These are phyloP conservation scores for Calonectria ilicicola DNA, from an alignment of 2,329 filamentous ascomycete genomes.

Conservation along the genomic window DNA sequence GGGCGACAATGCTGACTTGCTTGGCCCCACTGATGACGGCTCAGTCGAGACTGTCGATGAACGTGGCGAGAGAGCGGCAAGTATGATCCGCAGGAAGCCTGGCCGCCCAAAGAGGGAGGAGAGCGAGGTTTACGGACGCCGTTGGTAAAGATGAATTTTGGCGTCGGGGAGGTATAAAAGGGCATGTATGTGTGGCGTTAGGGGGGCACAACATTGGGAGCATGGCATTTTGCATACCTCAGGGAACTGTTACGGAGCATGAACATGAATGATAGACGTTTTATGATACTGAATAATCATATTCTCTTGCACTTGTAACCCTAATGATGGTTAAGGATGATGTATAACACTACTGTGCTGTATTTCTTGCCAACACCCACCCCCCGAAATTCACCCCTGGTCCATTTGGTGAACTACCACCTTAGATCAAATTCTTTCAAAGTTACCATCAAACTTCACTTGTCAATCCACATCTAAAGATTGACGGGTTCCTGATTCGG, in stretches of 20 bases:
- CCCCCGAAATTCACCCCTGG: not conserved
- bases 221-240: not conserved
- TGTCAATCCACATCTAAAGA: not conserved
- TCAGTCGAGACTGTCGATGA: slow-evolving; percentile 27
- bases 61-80: slow-evolving; percentile 38
- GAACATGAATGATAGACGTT: slow-evolving; percentile 16
- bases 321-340: not conserved
- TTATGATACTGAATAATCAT: slow-evolving; percentile 1
- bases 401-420: not conserved
- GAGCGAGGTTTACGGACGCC: slow-evolving; percentile 54
- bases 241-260: not conserved
- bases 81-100: slow-evolving; percentile 42
- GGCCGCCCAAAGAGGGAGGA: slow-evolving; percentile 46
- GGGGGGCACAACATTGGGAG: not conserved
- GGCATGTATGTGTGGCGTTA: slow-evolving; percentile 7
- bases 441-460: not conserved
- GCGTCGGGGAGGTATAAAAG: not conserved
- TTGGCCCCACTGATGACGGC: slow-evolving; percentile 34
- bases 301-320: not conserved
- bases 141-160: slow-evolving; percentile 49
- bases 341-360: not conserved
- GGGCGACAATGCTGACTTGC: slow-evolving; percentile 26
- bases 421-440: not conserved
- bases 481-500: not conserved
- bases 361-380: not conserved